Evolutionary conservation across 768 basidiomycete genomes (phyloP).

Genomic region (Tylopilus rubrobrunneus): DNA sequence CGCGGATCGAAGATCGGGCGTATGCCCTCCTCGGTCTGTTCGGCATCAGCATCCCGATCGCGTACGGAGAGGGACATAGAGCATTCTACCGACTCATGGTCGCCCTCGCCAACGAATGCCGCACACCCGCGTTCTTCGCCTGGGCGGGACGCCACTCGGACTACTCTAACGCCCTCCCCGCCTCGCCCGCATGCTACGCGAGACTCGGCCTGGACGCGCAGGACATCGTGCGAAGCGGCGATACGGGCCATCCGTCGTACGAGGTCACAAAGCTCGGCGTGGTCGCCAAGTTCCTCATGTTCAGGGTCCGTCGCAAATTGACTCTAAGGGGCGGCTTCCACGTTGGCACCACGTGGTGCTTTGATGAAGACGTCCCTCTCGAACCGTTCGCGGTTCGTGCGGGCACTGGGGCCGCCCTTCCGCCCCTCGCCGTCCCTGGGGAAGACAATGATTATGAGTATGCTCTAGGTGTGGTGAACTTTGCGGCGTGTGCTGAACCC

Average conservation of each 20-base stretch:
- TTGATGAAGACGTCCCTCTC: conserved; percentile 1
- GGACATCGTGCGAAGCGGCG: background rate
- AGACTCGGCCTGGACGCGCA: background rate
- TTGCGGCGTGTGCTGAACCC: background rate
- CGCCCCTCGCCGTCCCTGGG: background rate
- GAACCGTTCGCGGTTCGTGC: background rate
- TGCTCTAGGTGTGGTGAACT: conserved; percentile 5
- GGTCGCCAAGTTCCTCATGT: conserved; percentile 8
- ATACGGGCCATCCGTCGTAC: conserved; percentile 7
- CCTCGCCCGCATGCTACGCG: conserved; percentile 7
- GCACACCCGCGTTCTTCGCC: conserved; percentile 9
- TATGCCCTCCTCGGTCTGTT: conserved; percentile 13
- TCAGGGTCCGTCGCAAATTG: conserved; percentile 5
- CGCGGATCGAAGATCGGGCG: conserved; percentile 4
- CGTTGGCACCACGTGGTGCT: conserved; percentile 3
- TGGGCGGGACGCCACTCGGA: conserved; percentile 11
- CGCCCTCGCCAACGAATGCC: conserved; percentile 9
- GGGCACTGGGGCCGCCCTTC: conserved; percentile 6
- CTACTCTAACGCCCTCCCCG: conserved; percentile 7
- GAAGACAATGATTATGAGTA: conserved; percentile 3
- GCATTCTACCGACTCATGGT: conserved; percentile 12
- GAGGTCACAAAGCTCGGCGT: conserved; percentile 15
- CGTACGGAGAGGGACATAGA: conserved; percentile 6
- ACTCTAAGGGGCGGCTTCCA: conserved; percentile 2
- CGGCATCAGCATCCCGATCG: conserved; percentile 9